Percentiles rank a stretch among this genome's conserved stretches.
These are phyloP conservation scores for Stagonosporopsis cucurbitacearum DNA, from an alignment of 2,329 filamentous ascomycete species.

Conservation along the genomic window DNA sequence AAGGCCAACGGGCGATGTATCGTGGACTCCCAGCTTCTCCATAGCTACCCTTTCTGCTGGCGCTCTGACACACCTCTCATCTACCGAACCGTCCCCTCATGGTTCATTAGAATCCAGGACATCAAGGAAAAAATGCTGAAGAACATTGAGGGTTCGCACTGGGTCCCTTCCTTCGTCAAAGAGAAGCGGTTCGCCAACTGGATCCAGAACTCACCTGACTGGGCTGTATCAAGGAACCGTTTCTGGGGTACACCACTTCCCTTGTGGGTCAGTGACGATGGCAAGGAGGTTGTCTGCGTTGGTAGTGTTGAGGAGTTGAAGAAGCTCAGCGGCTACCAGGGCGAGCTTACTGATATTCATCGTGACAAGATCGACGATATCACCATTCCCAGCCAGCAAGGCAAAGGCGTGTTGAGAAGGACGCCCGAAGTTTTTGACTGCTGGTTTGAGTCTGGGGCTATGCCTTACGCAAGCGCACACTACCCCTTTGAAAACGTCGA, in stretches of 20 bases:
- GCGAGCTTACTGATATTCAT: slow-evolving; percentile 84
- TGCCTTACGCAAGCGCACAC: slow-evolving; percentile 91
- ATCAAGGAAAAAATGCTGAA: slow-evolving; percentile 88
- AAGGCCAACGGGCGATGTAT: slow-evolving; percentile 78
- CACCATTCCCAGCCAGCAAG: slow-evolving; percentile 88
- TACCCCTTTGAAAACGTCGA: slow-evolving; percentile 92
- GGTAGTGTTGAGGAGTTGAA: slow-evolving; percentile 86
- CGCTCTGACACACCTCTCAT: slow-evolving; percentile 95
- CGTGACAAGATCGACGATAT: slow-evolving; percentile 93
- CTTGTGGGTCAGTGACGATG: slow-evolving; percentile 88
- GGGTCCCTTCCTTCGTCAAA: slow-evolving; percentile 90
- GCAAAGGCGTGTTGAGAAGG: slow-evolving; percentile 81
- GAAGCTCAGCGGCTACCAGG: slow-evolving; percentile 83
- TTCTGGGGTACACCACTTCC: slow-evolving; percentile 97
- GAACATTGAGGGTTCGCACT: slow-evolving; percentile 87
- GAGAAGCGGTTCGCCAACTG: slow-evolving; percentile 90
- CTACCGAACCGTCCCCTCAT: slow-evolving; percentile 88
- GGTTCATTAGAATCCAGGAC: slow-evolving; percentile 89
- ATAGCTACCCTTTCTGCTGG: slow-evolving; percentile 94
- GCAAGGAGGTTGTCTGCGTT: slow-evolving; percentile 84
- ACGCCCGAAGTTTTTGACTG: slow-evolving; percentile 93
- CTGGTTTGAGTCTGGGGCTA: slow-evolving; percentile 95
- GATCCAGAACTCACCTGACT: slow-evolving; percentile 90
- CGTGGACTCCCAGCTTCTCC: slow-evolving; percentile 84
- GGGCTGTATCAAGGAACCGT: slow-evolving; percentile 92